These are phyloP conservation scores for Vanderwaltozyma polyspora DNA, from an alignment of 805 yeast species.

Conservation along the genomic window DNA sequence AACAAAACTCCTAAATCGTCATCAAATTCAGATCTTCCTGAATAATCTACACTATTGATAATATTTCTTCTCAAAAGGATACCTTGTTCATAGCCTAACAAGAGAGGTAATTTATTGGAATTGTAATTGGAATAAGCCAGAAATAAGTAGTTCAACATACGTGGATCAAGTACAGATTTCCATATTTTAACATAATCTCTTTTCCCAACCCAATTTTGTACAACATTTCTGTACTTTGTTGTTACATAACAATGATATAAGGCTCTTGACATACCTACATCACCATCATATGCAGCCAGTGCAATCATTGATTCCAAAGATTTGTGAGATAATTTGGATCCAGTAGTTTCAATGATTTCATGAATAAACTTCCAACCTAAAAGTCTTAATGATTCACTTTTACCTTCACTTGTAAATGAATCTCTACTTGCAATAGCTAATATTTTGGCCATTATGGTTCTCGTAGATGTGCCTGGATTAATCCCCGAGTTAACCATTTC, in stretches of 20 bases:
- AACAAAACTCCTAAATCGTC: constrained; percentile 21
- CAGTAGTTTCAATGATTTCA: constrained; percentile 34
- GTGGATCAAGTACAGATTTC: constrained; percentile 26
- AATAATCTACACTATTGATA: constrained; percentile 32
- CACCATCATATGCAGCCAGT: constrained; percentile 73
- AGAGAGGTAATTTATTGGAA: constrained; percentile 24
- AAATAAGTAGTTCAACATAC: constrained; percentile 36
- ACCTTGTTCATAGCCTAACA: constrained; percentile 37
- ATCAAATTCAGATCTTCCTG: constrained; percentile 14
- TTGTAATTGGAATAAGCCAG: constrained; percentile 38
- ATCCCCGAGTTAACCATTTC: constrained; percentile 42
- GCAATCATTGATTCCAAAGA: constrained; percentile 52
- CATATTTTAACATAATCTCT: constrained; percentile 8
- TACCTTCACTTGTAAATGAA: constrained; percentile 20
- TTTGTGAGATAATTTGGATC: background rate
- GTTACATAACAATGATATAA: constrained; percentile 39
- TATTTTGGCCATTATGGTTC: constrained; percentile 15
- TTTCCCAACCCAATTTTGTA: constrained; percentile 4
- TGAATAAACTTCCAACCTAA: constrained; percentile 71
- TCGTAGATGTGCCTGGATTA: constrained; percentile 13
- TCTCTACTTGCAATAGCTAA: constrained; percentile 22
- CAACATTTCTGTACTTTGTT: constrained; percentile 15
- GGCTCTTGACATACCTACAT: constrained; percentile 59
- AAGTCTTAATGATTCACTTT: constrained; percentile 18
- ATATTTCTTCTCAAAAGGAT: constrained; percentile 36